These are phyloP conservation scores for Candolleomyces aberdarensis DNA, from an alignment of 768 basidiomycete species.

Conservation along the genomic window DNA sequence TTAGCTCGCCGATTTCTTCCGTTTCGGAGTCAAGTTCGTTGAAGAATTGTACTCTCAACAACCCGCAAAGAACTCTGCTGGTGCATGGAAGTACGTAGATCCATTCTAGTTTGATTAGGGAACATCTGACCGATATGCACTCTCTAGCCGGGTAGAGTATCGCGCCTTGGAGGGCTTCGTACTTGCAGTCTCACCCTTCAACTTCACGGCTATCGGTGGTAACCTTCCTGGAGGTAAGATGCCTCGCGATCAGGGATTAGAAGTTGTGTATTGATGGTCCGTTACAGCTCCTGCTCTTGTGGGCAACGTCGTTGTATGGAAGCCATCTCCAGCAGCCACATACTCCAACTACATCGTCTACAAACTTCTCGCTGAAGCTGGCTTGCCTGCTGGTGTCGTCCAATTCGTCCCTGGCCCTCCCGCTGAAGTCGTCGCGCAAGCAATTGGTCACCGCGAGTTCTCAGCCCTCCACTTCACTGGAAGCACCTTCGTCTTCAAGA, in stretches of 20 bases:
- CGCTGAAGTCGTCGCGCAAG: slow-evolving; percentile 80
- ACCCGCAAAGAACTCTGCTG: slow-evolving; percentile 79
- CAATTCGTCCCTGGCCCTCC: slow-evolving; percentile 95
- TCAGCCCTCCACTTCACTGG: slow-evolving; percentile 96
- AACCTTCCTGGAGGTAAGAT: slow-evolving; percentile 78
- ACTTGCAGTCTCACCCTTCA: slow-evolving; percentile 96
- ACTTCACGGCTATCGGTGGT: slow-evolving; percentile 97
- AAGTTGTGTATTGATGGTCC: background rate
- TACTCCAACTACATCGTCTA: slow-evolving; percentile 94
- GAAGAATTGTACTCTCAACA: slow-evolving; percentile 93
- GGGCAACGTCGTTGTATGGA: slow-evolving; percentile 96
- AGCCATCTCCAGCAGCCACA: slow-evolving; percentile 92
- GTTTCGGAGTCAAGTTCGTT: slow-evolving; percentile 95
- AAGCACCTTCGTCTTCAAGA: slow-evolving; percentile 90
- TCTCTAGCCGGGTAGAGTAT: slow-evolving; percentile 84
- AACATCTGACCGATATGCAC: background rate
- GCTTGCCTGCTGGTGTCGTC: slow-evolving; percentile 90
- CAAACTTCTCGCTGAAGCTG: slow-evolving; percentile 91
- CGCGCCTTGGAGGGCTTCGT: slow-evolving; percentile 98
- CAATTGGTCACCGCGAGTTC: slow-evolving; percentile 74
- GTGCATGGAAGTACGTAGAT: slow-evolving; percentile 87
- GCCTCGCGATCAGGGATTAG: background rate
- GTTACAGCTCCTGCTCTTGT: slow-evolving; percentile 79
- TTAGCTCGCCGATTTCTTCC: slow-evolving; percentile 87
- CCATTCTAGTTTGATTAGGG: background rate